Evolutionary conservation across 805 yeast species (phyloP), one percentile per base, ranked within the genome.

Genomic region (Barnettozyma botsteinii): DNA sequence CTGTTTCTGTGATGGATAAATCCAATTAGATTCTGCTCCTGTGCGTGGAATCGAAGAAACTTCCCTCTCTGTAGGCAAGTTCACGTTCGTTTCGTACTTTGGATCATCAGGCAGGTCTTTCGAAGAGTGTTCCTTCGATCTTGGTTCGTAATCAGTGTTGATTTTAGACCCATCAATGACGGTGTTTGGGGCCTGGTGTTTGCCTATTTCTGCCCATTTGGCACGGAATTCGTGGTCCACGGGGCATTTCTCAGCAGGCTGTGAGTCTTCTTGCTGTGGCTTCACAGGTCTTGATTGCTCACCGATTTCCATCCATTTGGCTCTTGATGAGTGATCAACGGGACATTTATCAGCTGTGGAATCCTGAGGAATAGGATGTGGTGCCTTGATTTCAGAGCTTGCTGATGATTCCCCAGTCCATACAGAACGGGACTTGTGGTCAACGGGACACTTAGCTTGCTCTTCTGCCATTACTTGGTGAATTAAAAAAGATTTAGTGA

Each of bases 1-100:
- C 67, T 91, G 97, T 58, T 85, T 85, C 59, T 91, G 95, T 4
- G 96, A 85, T 8, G 98, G 98, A 57, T 91, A 91, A 2, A 91
- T 72, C 98, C 98, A 91, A 64, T 89, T 84, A 1, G 70, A 52
- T 13, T 69, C 69, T 1, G 75, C 56, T 4, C 75, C 81, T 1
- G 94, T 82, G 37, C 95, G 66, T 34, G 96, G 97, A 31, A 89
- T 89, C 3, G 94, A 74, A 9, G 89, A 79, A 4, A 83, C 63
- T 51, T 81, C 91, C 45, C 96, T 67, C 1, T 81, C 85, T n/a
- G 73, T 73, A 0, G 94, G 83, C 25, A 88, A 64, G 1, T 62
- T 53, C 0, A 67, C 65, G 31, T 66, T 47, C 2, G 70, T 64
- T 4, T 50, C 49, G 35, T 62, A 59, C 0, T 48, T 39, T 6